Base-by-base conservation (phyloP, 2,329 filamentous ascomycete species). In the Neonectria coccinea region DNA sequence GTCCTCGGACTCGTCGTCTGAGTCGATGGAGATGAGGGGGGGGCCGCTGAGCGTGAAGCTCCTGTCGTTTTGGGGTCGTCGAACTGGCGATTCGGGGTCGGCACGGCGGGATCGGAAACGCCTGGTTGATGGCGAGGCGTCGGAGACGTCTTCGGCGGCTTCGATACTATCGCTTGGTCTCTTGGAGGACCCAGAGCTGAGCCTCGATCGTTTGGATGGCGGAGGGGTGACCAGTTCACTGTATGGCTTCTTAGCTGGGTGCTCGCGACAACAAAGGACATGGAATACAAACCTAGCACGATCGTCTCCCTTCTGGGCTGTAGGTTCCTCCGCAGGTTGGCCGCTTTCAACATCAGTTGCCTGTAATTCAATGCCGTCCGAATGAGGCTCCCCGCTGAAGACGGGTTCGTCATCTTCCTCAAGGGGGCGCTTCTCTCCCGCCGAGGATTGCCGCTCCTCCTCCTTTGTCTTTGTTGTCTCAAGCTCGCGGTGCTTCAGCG, bases 161-260 rank as follows among this genome's bases (percentile, higher is more conserved):
- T 73, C 66, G 29, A 59, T 57, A 27, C 60, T 68, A 11, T 59
- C 36, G 33, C 67, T 66, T 12, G 54, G 55, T 31, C 56, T 69
- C 29, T 66, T 73, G 9, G 69, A 66, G 2, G 71, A 72, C 1
- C 56, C 68, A 29, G 70, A 72, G 25, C 66, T 70, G 18, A 66
- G 45, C 52, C 73, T 76, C 47, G 78, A 77, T 57, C 79, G 78
- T 60, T 82, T 82, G 29, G 80, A 81, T 0, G 79, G 75, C 6
- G 80, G 78, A 29, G 79, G 77, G 25, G 78, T 79, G 14, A 74
- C 76, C 6, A 78, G 68, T 22, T 79, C 74, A 54, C 78, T 81
- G 48, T 14, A 45, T 20, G 29, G 18, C 16, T 36, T 36, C 31
- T 75, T 59, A 76, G 71, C 36, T n/a, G 5, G 5, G 31, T 3